Base-by-base conservation (phyloP, 1,284 basidiomycete genomes). In the Hemileia vastatrix region DNA sequence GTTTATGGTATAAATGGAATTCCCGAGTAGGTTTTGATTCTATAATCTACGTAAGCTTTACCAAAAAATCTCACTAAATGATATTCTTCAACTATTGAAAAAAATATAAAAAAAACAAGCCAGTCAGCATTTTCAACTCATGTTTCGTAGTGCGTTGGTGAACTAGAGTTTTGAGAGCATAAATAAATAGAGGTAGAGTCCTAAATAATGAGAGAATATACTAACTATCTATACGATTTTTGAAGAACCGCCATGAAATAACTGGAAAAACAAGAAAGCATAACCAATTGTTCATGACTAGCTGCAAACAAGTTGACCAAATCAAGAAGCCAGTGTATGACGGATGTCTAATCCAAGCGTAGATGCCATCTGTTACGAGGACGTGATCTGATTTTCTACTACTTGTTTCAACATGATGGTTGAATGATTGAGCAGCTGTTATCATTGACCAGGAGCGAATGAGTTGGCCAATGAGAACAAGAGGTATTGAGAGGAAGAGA, bases 281-380 rank as follows among this genome's bases (percentile, higher is more conserved):
- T 32, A 48, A 8, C 4, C 27, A 33, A 27, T 54, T 62, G 18
- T 15, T 13, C n/a, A 62, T 32, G 36, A 40, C 54, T 32, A 54
- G n/a, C 31, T 62, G 60, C 21, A 62, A 23, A 11, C 60, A 43
- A 6, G 55, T 21, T 11, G 60, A 55, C 60, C 60, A 62, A 40
- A 43, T 55, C 45, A 62, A 62, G 45, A 62, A 62, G 23, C 53
- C 60, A 49, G 55, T 49, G 53, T 62, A 62, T n/a, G 60, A 54
- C 2, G 60, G 60, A 54, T 62, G 60, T n/a, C 60, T 43, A 49
- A 49, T 19, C 31, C 23, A 48, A 4, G n/a, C 13, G 19, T 62
- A 62, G 15, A 62, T 32, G 8, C 60, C 60, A 44, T 40, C 4
- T 13, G 60, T 62, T 32, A 62, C 52, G 5, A 62, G 45, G 3